Base-by-base conservation (phyloP, 139 green algal species). In the Edaphochlamys debaryana region DNA sequence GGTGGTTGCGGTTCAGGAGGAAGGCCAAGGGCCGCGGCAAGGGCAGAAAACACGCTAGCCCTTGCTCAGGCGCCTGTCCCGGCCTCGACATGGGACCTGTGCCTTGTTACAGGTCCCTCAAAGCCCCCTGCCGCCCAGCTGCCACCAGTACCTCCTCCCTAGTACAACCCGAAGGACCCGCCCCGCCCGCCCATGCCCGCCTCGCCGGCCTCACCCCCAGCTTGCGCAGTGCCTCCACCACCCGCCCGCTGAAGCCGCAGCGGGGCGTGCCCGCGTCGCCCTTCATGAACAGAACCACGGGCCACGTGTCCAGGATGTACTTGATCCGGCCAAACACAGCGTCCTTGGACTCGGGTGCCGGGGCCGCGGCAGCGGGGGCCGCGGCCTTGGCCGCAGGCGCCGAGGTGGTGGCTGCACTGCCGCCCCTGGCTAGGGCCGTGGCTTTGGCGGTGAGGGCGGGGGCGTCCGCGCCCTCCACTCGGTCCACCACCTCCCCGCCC, bases 281-380 rank as follows among this genome's bases (percentile, higher is more conserved):
- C 88, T 97, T 95, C 93, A 98, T 97, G 85, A 98, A 98, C n/a
- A 98, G 87, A 79, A 97, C 81, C 36, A 97, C 88, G 3, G 89
- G 87, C 6, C 84, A 32, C 3, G 64, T 73, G 1, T 79, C 58
- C 4, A 95, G 80, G 42, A 98, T 87, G 27, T 41, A 67, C 75
- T 95, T 89, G 41, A 98, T 91, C 34, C 89, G 79, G 34, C 82
- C 67, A 19, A 68, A 85, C 48, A 93, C 70, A 25, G 85, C 86
- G 23, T 50, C 50, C 68, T 6, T 38, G 50, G 30, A 36, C 36
- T 32, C 78, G 37, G 37, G 19, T 27, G 41, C 74, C 37, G 85
- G 37, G 29, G 67, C 56, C 40, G 71, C 58, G 42, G 84, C 64
- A 41, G 71, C 68, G 30, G 77, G 38, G 36, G 85, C 66, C 27